Base-by-base conservation (phyloP, 2,329 filamentous ascomycete species). In the Orbilia javanica region DNA sequence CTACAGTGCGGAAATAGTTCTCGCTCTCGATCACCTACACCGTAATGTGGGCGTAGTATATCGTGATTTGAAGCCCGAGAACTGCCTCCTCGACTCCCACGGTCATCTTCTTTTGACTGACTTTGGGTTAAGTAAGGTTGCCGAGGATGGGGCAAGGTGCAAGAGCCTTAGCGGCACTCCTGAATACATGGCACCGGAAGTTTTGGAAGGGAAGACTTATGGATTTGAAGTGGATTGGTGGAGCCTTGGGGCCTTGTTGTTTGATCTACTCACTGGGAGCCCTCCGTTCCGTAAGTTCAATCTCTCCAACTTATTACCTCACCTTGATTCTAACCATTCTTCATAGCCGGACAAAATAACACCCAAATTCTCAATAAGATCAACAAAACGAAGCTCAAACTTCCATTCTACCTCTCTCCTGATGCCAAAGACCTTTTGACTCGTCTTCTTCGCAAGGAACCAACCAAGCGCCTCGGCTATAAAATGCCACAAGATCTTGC, bases 101-200 rank as follows among this genome's bases (percentile, higher is more conserved):
- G 96, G 96, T 42, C 96, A 99, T 83, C 88, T 99, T 0, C 89
- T 99, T 3, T 88, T 99, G 29, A 98, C 96, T 0, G 96, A 99
- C 84, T 99, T 99, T 83, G 96, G 96, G 3, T 89, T 99, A 18
- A 97, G 93, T 85, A 99, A 99, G 85, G 96, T 98, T 34, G 91
- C 94, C 0, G 86, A 84, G 84, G 85, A 89, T 68, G 88, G 89
- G 69, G 88, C 88, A 80, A 87, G 87, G 34, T 97, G 95, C 87
- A 93, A 94, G 85, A 97, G 93, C 48, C 92, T 97, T 80, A 89
- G 97, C 8, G 96, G 96, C 63, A 99, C 96, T 0, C 91, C 97
- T 74, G 96, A 98, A 84, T 99, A 99, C 88, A 99, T 99, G 96
- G 96, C 96, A 0, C 96, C 96, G 0, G 96, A 99, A 85, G 92